These are phyloP conservation scores for Schizonepeta tenuifolia DNA, from an alignment of 257 asterid genomes.

Conservation along the genomic window DNA sequence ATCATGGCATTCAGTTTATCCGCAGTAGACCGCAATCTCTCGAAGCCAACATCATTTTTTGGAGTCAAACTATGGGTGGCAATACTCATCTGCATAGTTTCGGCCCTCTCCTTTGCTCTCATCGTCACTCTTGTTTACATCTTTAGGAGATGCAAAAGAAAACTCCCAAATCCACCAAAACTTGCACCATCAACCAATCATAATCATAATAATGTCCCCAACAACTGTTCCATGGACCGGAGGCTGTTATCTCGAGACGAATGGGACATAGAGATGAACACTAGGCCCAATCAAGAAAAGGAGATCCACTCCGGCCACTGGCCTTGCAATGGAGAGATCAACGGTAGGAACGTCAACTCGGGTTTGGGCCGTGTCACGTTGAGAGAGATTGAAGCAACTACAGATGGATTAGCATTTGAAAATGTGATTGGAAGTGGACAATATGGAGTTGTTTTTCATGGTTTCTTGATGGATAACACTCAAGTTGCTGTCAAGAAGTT, in stretches of 20 bases:
- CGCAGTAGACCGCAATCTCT: constrained; percentile 5
- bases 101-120: constrained; percentile 16
- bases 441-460: constrained; percentile 55
- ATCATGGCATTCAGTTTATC: not conserved
- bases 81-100: constrained; percentile 32
- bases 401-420: constrained; percentile 42
- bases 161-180: not conserved
- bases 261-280: constrained; percentile 43
- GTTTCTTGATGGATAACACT: constrained; percentile 41
- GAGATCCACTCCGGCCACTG: too few relatives aligned
- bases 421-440: constrained; percentile 56
- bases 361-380: not conserved
- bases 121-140: constrained; percentile 32
- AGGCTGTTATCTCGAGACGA: constrained; percentile 40
- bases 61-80: not conserved
- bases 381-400: constrained; percentile 54
- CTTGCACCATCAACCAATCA: not conserved
- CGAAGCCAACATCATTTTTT: not conserved
- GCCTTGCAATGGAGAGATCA: not conserved
- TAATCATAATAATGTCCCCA: not conserved
- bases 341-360: too few relatives aligned
- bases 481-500: constrained; percentile 55
- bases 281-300: too few relatives aligned
- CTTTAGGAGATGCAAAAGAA: constrained; percentile 8
- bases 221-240: constrained; percentile 37